Evolutionary conservation across 805 yeast genomes (phyloP).

Genomic region (Spencermartinsiella europaea): DNA sequence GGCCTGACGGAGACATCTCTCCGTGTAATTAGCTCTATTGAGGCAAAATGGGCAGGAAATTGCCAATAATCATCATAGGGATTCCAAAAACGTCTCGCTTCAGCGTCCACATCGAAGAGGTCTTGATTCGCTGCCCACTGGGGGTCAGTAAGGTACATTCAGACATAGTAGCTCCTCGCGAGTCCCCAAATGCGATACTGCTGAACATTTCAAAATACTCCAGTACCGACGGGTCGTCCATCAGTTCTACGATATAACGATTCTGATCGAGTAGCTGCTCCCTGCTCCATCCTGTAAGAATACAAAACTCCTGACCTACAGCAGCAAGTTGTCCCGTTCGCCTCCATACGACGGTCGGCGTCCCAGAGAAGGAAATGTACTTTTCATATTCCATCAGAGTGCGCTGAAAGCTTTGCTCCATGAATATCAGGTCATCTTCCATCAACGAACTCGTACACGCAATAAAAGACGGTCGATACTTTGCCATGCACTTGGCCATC

Average conservation of each 20-base stretch:
- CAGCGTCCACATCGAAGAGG: slow-evolving; percentile 87
- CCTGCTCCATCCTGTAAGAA: slow-evolving; percentile 84
- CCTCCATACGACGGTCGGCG: slow-evolving; percentile 94
- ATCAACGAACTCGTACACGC: slow-evolving; percentile 86
- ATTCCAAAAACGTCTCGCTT: slow-evolving; percentile 94
- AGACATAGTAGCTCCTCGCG: slow-evolving; percentile 82
- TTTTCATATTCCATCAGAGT: slow-evolving; percentile 84
- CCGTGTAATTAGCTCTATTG: slow-evolving; percentile 7
- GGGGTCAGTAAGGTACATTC: slow-evolving; percentile 67
- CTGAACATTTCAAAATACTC: slow-evolving; percentile 84
- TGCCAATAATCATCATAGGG: slow-evolving; percentile 95
- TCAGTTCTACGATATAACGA: slow-evolving; percentile 49
- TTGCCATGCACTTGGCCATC: slow-evolving; percentile 85
- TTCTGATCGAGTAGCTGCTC: slow-evolving; percentile 49
- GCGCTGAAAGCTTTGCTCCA: slow-evolving; percentile 95
- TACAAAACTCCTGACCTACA: slow-evolving; percentile 89
- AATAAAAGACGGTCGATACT: slow-evolving; percentile 85
- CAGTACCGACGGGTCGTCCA: slow-evolving; percentile 82
- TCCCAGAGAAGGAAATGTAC: slow-evolving; percentile 77
- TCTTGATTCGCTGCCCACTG: slow-evolving; percentile 43
- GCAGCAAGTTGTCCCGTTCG: slow-evolving; percentile 93
- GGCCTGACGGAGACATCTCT: no score
- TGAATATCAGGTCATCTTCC: slow-evolving; percentile 86
- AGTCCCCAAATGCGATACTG: slow-evolving; percentile 85
- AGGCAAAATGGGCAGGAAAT: slow-evolving; percentile 68